phyloP scores from a whole-genome alignment of 805 yeast species.

The Myxozyma geophila region DNA sequence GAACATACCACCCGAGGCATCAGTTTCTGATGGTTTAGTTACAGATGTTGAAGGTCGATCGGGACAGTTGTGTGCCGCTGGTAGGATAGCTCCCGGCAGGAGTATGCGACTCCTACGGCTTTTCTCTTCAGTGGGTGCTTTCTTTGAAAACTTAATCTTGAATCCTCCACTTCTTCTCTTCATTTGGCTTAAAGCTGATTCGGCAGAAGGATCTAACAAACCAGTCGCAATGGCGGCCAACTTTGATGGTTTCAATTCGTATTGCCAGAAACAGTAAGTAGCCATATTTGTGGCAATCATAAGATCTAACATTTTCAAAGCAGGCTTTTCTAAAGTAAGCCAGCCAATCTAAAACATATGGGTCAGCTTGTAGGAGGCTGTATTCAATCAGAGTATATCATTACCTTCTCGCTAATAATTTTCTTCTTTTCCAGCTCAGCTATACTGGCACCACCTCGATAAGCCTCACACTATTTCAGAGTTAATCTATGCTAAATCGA shows the following conservation, averaged over 20 bases:
- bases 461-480: slow-evolving; percentile 16
- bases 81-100: background rate
- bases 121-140: background rate
- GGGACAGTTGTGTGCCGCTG: background rate
- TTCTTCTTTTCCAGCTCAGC: slow-evolving; percentile 20
- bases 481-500: background rate
- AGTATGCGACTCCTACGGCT: background rate
- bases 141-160: slow-evolving; percentile 6
- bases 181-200: background rate
- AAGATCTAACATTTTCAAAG: slow-evolving; percentile 32
- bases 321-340: slow-evolving; percentile 20
- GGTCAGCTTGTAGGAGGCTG: background rate
- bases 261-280: slow-evolving; percentile 26
- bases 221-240: slow-evolving; percentile 30
- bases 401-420: slow-evolving; percentile 16
- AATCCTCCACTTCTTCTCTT: slow-evolving; percentile 3
- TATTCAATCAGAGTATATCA: too few relatives aligned
- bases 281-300: slow-evolving; percentile 31
- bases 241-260: slow-evolving; percentile 22
- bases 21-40: background rate
- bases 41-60: background rate
- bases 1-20: background rate
- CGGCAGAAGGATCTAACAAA: slow-evolving; percentile 2
- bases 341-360: slow-evolving; percentile 23
- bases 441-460: background rate